Percentiles rank a stretch among this genome's conserved stretches.
Conservation (phyloP, 352 stramenopile species). For the Discostella stelligera region DNA sequence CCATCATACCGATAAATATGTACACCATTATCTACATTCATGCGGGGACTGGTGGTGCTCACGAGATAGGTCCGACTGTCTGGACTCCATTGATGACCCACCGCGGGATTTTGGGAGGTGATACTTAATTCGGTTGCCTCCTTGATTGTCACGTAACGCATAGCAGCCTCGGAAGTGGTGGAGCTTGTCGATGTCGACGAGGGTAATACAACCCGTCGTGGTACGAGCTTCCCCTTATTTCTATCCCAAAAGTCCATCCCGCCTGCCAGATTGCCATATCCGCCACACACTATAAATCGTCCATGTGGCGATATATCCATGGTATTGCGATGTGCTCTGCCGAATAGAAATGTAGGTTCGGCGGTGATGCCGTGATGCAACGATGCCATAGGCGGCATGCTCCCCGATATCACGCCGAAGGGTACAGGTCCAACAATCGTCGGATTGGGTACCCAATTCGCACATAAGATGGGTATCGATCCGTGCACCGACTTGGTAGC, state of each 20-base stretch:
- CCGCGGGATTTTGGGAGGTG: conserved; percentile 54
- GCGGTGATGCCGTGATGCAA: conserved; percentile 94
- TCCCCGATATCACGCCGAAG: conserved; percentile 93
- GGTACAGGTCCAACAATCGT: conserved; percentile 69
- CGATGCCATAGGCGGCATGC: conserved; percentile 92
- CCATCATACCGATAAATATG: conserved; percentile 97
- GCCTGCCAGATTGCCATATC: conserved; percentile 96
- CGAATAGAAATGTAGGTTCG: conserved; percentile 94
- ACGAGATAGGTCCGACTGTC: conserved; percentile 91
- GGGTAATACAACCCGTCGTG: conserved; percentile 25
- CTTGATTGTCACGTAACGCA: conserved; percentile 39
- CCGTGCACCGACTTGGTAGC: conserved; percentile 38
- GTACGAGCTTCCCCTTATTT: conserved; percentile 95
- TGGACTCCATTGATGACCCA: conserved; percentile 90
- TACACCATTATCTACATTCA: conserved; percentile 98
- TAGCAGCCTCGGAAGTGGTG: not conserved
- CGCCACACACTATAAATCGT: conserved; percentile 88
- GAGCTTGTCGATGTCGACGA: too few relatives aligned
- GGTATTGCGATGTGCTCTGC: conserved; percentile 92
- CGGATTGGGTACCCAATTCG: conserved; percentile 90
- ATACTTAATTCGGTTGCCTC: conserved; percentile 32
- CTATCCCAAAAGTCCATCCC: conserved; percentile 86
- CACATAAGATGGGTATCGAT: conserved; percentile 90
- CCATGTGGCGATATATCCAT: conserved; percentile 94
- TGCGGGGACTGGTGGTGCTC: conserved; percentile 93